Percentiles rank a stretch among this genome's conserved stretches.
Evolutionary conservation across 139 green algal genomes (phyloP).

Genomic region (Haematococcus sp.): DNA sequence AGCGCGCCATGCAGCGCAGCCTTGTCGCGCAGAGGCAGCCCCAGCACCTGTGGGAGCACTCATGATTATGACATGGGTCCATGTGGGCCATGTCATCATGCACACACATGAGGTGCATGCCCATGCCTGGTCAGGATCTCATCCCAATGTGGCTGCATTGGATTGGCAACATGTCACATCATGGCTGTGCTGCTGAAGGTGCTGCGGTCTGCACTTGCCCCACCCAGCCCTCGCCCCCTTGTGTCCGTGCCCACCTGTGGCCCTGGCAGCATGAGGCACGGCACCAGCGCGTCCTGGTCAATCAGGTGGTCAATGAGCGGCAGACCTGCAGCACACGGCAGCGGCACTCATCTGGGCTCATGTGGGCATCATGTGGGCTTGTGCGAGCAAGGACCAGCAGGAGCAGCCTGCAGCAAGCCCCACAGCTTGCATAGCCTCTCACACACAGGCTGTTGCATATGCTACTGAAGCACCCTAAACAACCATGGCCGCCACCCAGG

Average conservation of each 20-base stretch:
- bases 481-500: too few relatives aligned
- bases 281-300: slow-evolving; percentile 31
- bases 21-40: not conserved
- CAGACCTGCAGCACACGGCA: slow-evolving; percentile 12
- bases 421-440: not conserved
- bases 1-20: slow-evolving; percentile 11
- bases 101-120: too few relatives aligned
- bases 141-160: not conserved
- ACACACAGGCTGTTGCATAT: not conserved
- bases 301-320: slow-evolving; percentile 25
- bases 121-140: not conserved
- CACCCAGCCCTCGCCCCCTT: not conserved
- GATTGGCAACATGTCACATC: not conserved
- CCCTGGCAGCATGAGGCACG: slow-evolving; percentile 29
- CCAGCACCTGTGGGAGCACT: not conserved
- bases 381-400: not conserved
- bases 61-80: not conserved
- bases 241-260: slow-evolving; percentile 17
- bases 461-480: not conserved
- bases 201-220: not conserved
- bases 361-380: not conserved
- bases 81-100: not conserved
- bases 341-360: not conserved
- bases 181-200: not conserved
- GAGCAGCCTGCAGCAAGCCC: not conserved